Percentiles rank a stretch among this genome's conserved stretches.
These are phyloP conservation scores for Oryza nivara DNA, from an alignment of 176 grass and related monocot species.

Conservation along the genomic window DNA sequence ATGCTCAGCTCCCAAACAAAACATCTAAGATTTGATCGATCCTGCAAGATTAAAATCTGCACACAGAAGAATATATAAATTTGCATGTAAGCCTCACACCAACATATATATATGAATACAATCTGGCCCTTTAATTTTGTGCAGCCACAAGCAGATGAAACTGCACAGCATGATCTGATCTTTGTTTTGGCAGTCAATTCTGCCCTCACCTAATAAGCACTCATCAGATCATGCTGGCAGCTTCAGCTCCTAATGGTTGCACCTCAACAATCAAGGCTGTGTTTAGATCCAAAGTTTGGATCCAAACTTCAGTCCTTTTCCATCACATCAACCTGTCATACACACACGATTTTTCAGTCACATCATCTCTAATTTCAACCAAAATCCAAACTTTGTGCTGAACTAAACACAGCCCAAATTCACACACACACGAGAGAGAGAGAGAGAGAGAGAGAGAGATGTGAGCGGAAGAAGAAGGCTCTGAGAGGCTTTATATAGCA, in stretches of 20 bases:
- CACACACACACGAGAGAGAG: constrained; percentile 5
- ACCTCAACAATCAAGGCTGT: constrained; percentile 20
- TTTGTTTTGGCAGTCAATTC: background rate
- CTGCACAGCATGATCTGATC: constrained; percentile 77
- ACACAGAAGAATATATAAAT: background rate
- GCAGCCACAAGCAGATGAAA: constrained; percentile 66
- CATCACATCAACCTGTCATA: no score
- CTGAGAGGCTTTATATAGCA: constrained; percentile 1
- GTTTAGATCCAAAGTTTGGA: no score
- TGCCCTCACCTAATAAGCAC: constrained; percentile 21
- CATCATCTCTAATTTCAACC: no score
- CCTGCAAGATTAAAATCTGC: background rate
- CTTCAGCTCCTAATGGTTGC: constrained; percentile 67
- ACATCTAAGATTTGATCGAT: background rate
- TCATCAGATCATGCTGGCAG: constrained; percentile 88
- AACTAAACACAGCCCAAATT: no score
- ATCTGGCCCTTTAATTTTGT: background rate
- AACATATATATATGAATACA: no score
- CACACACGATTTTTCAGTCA: background rate
- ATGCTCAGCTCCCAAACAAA: background rate
- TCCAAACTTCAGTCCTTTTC: no score
- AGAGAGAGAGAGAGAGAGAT: background rate
- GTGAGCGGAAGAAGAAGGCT: constrained; percentile 5
- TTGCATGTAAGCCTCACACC: background rate
- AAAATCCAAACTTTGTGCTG: no score